phyloP scores from a whole-genome alignment of 345 rosid species.

The Eucalyptus lansdowneana region DNA sequence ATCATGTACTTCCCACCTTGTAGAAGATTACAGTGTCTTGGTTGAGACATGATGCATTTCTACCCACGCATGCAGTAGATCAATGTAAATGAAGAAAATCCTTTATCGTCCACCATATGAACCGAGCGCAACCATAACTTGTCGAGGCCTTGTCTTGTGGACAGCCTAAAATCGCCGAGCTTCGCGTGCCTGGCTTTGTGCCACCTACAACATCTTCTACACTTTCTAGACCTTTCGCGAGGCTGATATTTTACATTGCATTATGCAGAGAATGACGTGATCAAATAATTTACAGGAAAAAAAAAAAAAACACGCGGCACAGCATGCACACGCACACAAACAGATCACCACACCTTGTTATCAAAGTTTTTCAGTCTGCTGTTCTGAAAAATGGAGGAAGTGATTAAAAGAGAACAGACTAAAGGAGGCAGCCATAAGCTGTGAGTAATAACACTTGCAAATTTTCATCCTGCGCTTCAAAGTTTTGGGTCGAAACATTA shows the following conservation, averaged over 20 bases:
- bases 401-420: background rate
- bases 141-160: background rate
- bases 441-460: background rate
- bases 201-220: background rate
- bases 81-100: background rate
- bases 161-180: background rate
- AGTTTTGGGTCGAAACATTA: background rate
- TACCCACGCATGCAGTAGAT: background rate
- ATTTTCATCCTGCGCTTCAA: background rate
- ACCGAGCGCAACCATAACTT: background rate
- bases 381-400: background rate
- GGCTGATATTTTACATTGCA: background rate
- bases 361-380: background rate
- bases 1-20: background rate
- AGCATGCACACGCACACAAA: background rate
- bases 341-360: background rate
- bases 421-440: background rate
- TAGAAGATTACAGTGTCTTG: background rate
- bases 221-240: background rate
- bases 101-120: background rate
- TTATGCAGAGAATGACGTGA: background rate
- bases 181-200: background rate
- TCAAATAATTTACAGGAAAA: background rate
- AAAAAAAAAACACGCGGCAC: rapidly evolving
- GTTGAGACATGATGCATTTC: background rate